These are phyloP conservation scores for Agaricales sp. DNA, from an alignment of 1,284 basidiomycete genomes.

Conservation along the genomic window DNA sequence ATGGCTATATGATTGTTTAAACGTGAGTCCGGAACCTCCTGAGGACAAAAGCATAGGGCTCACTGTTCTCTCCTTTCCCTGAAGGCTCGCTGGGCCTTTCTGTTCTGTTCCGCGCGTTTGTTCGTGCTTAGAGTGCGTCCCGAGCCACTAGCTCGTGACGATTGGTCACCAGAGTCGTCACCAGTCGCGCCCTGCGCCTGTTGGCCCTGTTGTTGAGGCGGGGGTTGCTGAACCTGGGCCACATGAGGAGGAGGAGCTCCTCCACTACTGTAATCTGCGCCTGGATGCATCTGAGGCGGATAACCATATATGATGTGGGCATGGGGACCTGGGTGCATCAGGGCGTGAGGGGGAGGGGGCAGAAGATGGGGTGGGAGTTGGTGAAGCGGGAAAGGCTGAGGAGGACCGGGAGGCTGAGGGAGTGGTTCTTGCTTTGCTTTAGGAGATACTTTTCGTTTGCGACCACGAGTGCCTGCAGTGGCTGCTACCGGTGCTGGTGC, in stretches of 20 bases:
- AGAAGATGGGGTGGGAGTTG: conserved; percentile 26
- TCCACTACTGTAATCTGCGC: conserved; percentile 43
- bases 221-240: too few relatives aligned
- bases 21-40: conserved; percentile 3
- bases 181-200: conserved; percentile 22
- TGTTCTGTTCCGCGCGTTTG: conserved; percentile 79
- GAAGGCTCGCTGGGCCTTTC: conserved; percentile 79
- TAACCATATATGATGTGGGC: conserved; percentile 19
- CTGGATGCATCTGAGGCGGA: conserved; percentile 21
- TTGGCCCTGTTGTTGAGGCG: conserved; percentile 23
- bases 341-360: conserved; percentile 39
- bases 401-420: conserved; percentile 15
- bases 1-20: conserved; percentile 37
- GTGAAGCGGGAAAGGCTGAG: conserved; percentile 18
- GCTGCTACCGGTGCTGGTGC: too few relatives aligned
- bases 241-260: conserved; percentile 23
- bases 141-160: conserved; percentile 18
- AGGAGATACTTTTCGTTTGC: background rate
- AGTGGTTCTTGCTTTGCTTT: conserved; percentile 10
- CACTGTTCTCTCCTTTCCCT: conserved; percentile 76
- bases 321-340: conserved; percentile 27
- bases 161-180: conserved; percentile 8
- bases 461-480: too few relatives aligned
- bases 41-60: conserved; percentile 24
- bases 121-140: conserved; percentile 57